Percentiles rank a stretch among this genome's conserved stretches.
phyloP scores from a whole-genome alignment of 352 stramenopile genomes.

The Blastocystis sp. region DNA sequence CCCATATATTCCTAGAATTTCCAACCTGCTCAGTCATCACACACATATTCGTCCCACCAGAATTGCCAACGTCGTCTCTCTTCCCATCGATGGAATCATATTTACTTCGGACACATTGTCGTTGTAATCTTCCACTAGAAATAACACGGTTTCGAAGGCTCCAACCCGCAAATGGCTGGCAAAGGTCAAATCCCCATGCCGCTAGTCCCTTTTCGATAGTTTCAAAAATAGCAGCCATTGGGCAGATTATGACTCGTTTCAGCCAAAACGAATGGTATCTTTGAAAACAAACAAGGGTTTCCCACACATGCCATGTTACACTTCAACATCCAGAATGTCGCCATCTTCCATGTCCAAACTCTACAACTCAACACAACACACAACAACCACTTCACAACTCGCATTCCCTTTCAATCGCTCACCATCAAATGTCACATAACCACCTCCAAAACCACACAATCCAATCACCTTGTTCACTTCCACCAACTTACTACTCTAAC shows the following conservation, averaged over 20 bases:
- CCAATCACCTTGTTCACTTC: neutral
- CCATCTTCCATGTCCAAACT: conserved; percentile 35
- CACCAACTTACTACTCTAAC: neutral
- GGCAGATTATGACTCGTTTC: too few species aligned
- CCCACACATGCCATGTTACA: conserved; percentile 5
- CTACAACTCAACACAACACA: neutral
- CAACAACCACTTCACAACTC: conserved; percentile 14
- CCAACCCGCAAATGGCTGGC: conserved; percentile 45
- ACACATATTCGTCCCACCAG: neutral
- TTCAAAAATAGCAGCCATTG: conserved; percentile 57
- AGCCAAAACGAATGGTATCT: too few species aligned
- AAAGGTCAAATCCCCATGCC: conserved; percentile 53
- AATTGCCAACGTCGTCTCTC: conserved; percentile 45
- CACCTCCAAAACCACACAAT: neutral
- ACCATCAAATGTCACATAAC: conserved; percentile 29
- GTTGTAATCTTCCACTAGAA: conserved; percentile 62
- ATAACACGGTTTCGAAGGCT: neutral
- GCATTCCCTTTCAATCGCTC: neutral
- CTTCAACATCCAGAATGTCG: conserved; percentile 45
- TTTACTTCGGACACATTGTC: conserved; percentile 51
- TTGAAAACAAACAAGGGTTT: too few species aligned
- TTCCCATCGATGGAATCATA: conserved; percentile 58
- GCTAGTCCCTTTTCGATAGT: conserved; percentile 61
- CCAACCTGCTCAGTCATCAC: neutral
- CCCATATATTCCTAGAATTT: conserved; percentile 65